Evolutionary conservation across 495 filamentous ascomycete genomes (phyloP).

Genomic region (Stereocaulon alpinum): DNA sequence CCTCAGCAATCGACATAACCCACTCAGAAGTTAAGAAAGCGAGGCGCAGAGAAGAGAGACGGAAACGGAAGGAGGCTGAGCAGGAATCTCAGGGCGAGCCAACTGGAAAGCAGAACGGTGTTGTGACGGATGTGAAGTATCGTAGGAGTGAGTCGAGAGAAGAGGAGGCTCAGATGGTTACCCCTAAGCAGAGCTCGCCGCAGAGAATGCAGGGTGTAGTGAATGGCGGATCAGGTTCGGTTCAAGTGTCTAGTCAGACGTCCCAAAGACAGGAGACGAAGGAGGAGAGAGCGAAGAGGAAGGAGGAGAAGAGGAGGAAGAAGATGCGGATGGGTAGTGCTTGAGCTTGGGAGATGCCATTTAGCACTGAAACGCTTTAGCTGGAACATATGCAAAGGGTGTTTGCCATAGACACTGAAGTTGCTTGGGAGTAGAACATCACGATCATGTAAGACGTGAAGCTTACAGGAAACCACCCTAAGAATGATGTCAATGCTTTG

Average conservation of each 20-base stretch:
- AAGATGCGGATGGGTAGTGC: background rate
- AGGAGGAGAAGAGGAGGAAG: constrained; percentile 3
- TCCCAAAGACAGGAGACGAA: background rate
- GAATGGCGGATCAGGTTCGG: background rate
- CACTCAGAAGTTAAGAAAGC: background rate
- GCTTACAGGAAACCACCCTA: too few relatives aligned
- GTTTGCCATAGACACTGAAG: too few relatives aligned
- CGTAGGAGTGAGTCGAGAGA: background rate
- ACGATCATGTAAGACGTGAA: too few relatives aligned
- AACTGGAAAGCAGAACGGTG: too few relatives aligned
- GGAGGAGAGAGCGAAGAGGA: constrained; percentile 6
- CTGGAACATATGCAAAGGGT: too few relatives aligned
- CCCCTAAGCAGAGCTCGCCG: background rate
- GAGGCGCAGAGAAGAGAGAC: background rate
- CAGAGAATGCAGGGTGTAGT: background rate
- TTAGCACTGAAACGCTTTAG: background rate
- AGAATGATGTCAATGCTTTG: too few relatives aligned
- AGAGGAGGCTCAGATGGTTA: background rate
- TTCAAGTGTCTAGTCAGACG: background rate
- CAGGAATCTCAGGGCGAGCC: background rate
- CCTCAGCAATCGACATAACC: background rate
- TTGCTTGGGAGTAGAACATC: too few relatives aligned
- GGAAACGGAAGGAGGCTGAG: background rate
- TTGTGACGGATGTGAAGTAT: background rate
- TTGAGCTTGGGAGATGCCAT: background rate